Evolutionary conservation across 176 grass and related monocot species (phyloP), one percentile per base, ranked within the genome.

Genomic region (Alopecurus myosuroides): DNA sequence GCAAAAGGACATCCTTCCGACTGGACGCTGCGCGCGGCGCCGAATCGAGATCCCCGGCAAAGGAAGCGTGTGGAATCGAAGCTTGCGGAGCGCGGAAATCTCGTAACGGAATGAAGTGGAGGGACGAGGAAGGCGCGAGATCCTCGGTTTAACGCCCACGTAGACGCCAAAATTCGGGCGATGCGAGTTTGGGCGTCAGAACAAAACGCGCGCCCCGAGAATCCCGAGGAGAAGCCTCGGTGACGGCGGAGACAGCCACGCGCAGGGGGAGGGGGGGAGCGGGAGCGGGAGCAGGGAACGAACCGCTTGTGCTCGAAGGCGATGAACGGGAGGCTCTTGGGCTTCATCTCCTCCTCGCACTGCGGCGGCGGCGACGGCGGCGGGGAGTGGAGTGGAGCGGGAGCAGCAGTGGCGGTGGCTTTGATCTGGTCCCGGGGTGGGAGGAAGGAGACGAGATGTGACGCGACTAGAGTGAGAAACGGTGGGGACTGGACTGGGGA

Each of bases 241-340:
- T 30, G 23, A 34, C 48, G 35, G 35, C 62, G 63, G 34, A 25
- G 46, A 49, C 9, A 6, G 10, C 46, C 15, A 18, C 52, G 22
- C 9, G 45, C 64, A 30, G 61, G 37, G 19, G 49, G 34, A 11
- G 23, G 13, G 46, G 1, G 26, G 6, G 70, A 2, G 62, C 2
- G 63, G 62, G 20, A 7, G 62, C 1, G 8, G 34, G 2, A 25
- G 67, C 6, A 28, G 66, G 63, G 71, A 74, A 84, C 87, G 70
- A 81, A 95, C 93, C 93, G 88, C 85, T 92, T 95, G 90, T 95
- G 93, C 87, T 95, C 93, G 57, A 92, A 95, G 85, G 93, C 91
- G 85, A 95, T 95, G 74, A 95, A 92, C 42, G 93, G 93, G 82
- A 95, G 88, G 85, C 88, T 95, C 85, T 95, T 95, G 68, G 87